These are phyloP conservation scores for Globisporangium middletonii DNA, from an alignment of 352 stramenopile species.

Conservation along the genomic window DNA sequence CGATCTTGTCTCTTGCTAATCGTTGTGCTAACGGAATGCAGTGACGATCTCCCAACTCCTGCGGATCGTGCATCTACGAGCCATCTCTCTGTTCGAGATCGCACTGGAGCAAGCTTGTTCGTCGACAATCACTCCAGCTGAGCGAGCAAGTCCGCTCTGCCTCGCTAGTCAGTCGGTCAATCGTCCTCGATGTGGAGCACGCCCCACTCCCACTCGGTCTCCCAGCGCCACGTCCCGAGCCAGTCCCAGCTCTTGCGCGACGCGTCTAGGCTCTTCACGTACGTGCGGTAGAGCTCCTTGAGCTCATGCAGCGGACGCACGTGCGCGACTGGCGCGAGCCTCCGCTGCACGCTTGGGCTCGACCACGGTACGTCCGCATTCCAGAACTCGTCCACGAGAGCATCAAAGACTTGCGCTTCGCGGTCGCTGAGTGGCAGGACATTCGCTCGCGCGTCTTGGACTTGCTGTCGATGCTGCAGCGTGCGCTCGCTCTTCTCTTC, in stretches of 20 bases:
- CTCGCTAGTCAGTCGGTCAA: not conserved
- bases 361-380: slow-evolving; percentile 55
- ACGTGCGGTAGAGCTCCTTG: slow-evolving; percentile 32
- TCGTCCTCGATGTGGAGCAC: slow-evolving; percentile 14
- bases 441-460: slow-evolving; percentile 36
- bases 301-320: slow-evolving; percentile 30
- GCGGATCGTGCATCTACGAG: too few relatives aligned
- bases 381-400: slow-evolving; percentile 65
- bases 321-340: slow-evolving; percentile 13
- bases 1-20: too few relatives aligned
- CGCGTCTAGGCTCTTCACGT: slow-evolving; percentile 20
- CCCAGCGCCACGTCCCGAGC: slow-evolving; percentile 31
- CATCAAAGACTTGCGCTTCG: slow-evolving; percentile 42
- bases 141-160: not conserved
- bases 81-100: not conserved
- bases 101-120: not conserved
- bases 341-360: slow-evolving; percentile 32
- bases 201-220: slow-evolving; percentile 43
- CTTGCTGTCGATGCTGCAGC: slow-evolving; percentile 28
- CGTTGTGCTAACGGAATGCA: too few relatives aligned
- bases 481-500: slow-evolving; percentile 20
- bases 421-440: slow-evolving; percentile 24
- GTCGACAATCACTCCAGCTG: not conserved
- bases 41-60: too few relatives aligned
- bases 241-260: slow-evolving; percentile 33